Evolutionary conservation across 1,284 basidiomycete species (phyloP), one percentile per base, ranked within the genome.

Genomic region (Mycosarcoma maydis): DNA sequence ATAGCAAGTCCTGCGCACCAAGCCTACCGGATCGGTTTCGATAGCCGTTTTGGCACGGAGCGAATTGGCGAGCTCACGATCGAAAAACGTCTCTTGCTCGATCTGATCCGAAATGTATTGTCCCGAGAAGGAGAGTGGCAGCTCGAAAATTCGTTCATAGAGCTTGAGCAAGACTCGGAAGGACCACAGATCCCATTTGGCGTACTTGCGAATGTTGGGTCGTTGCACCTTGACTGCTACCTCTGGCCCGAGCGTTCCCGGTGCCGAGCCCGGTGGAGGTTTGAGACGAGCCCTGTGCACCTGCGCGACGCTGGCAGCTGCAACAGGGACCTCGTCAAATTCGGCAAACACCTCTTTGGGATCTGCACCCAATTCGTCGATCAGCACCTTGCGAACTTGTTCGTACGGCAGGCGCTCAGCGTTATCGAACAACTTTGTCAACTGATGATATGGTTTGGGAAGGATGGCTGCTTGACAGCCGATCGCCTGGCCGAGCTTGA

Each of bases 201-300:
- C 75, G 20, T 78, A 73, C 43, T 65, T 58, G 22, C 70, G 71
- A 34, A 78, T 78, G 26, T 66, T 64, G 19, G 77, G 75, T 8
- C 75, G 47, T 34, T 78, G 77, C 39, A 78, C 73, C 55, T 78
- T 78, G 52, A 78, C 72, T 2, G 77, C 77, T 14, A 75, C 73
- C 37, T 72, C 71, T 16, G 56, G 38, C 4, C 69, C 70, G 8
- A 49, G 32, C 6, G 48, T 53, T 8, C 65, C 69, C 4, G 48
- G 51, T 3, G 59, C 44, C 2, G 56, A 30, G 6, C 39, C 49
- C 3, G 40, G 36, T 9, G 45, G 14, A 3, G 57, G 57, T 42
- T 73, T 71, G 29, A 75, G 50, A 6, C 61, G 42, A 2, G 73
- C 73, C 36, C 56, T 56, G 49, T 78, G 77, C n/a, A 78, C 76